Conservation (phyloP, 2,329 filamentous ascomycete species). For the Colletotrichum euphorbiae region DNA sequence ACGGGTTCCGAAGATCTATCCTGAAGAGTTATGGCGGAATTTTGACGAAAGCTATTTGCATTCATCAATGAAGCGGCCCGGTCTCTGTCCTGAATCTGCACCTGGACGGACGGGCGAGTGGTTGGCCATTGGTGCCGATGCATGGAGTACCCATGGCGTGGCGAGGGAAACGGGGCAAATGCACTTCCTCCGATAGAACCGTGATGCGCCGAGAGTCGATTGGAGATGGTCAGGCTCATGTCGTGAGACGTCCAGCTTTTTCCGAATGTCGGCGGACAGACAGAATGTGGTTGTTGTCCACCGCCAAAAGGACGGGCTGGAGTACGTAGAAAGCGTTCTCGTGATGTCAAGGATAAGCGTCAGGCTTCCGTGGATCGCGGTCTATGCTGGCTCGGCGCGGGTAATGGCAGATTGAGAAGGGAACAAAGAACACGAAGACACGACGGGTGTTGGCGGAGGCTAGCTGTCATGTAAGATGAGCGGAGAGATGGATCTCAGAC, state of each 20-base stretch:
- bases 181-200: conserved; percentile 31
- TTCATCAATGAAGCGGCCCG: conserved; percentile 15
- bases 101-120: conserved; percentile 22
- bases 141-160: conserved; percentile 37
- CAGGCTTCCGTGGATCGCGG: background rate
- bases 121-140: conserved; percentile 36
- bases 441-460: conserved; percentile 12
- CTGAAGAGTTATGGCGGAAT: background rate
- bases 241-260: conserved; percentile 12
- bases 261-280: background rate
- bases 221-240: conserved; percentile 38
- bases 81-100: conserved; percentile 23
- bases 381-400: conserved; percentile 17
- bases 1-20: background rate
- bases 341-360: background rate
- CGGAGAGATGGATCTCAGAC: conserved; percentile 30
- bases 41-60: conserved; percentile 16
- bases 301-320: background rate
- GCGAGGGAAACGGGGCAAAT: conserved; percentile 29
- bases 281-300: background rate
- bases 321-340: too few relatives aligned
- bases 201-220: conserved; percentile 32
- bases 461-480: conserved; percentile 31
- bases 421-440: conserved; percentile 5
- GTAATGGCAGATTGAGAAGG: conserved; percentile 17